Base-by-base conservation (phyloP, 139 green algal genomes). In the Tetraselmis chui region DNA sequence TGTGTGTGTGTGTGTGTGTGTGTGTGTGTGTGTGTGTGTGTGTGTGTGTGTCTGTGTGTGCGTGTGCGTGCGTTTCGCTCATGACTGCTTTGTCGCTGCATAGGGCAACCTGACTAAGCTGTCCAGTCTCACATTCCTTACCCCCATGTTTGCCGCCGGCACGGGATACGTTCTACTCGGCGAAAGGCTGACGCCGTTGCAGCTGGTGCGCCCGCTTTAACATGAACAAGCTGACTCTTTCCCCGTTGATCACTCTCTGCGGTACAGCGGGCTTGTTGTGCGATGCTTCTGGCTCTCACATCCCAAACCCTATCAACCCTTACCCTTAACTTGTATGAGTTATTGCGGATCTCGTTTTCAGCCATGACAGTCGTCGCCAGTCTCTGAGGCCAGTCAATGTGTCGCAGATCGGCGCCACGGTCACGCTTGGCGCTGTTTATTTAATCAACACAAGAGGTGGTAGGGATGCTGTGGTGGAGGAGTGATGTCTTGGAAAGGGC, bases 51-150 rank as follows among this genome's bases (percentile, higher is more conserved):
- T 75, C 22, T 75, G 59, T 75, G 59, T 75, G 59, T 75, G 59
- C 23, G 59, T 75, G 59, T 75, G 28, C 27, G 58, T 32, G 2
- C 76, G 76, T 32, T 23, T 80, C 25, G 23, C 5, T 26, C 30
- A 45, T 67, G 45, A 67, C 45, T 25, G 45, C 18, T 18, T 67
- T 67, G 45, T 5, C 45, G 45, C 45, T 67, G 18, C 18, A 67
- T 83, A 87, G 25, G 91, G 92, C 27, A 95, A 93, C 83, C 80
- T 99, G 1, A 99, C 97, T 22, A 85, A 90, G 1, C 91, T 99
- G 1, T 95, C 88, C 75, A 94, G 85, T 58, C 86, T 99, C 0
- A 99, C 97, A 18, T 99, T 99, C 86, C 85, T 99, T 24, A 99
- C 96, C 1, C 96, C 96, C 27, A 90, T 97, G 78, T 98, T 98